These are phyloP conservation scores for Neurospora sp. DNA, from an alignment of 495 filamentous ascomycete species.

Conservation along the genomic window DNA sequence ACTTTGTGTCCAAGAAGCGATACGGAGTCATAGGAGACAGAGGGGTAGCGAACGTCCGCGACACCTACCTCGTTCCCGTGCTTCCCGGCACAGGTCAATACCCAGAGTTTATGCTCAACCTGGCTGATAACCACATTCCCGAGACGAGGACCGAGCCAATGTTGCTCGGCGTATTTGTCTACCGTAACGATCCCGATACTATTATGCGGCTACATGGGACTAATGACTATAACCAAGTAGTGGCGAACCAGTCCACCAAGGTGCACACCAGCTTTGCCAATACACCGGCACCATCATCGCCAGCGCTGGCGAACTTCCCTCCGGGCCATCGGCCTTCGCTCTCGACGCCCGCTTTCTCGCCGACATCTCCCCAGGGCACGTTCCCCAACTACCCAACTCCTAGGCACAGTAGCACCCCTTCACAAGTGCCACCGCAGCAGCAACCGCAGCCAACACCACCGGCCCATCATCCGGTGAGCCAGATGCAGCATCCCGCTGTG, in stretches of 20 bases:
- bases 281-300: slow-evolving; percentile 19
- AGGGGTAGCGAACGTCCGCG: slow-evolving; percentile 55
- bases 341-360: slow-evolving; percentile 36
- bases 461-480: slow-evolving; percentile 13
- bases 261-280: slow-evolving; percentile 1
- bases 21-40: slow-evolving; percentile 77
- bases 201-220: slow-evolving; percentile 29
- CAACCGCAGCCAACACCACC: slow-evolving; percentile 16
- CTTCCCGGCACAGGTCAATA: slow-evolving; percentile 43
- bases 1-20: slow-evolving; percentile 63
- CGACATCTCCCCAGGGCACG: slow-evolving; percentile 35
- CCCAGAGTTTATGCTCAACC: slow-evolving; percentile 66
- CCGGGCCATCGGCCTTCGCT: slow-evolving; percentile 24
- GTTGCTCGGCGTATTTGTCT: slow-evolving; percentile 68
- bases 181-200: slow-evolving; percentile 42
- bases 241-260: slow-evolving; percentile 9
- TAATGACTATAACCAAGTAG: slow-evolving; percentile 7
- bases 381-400: slow-evolving; percentile 24
- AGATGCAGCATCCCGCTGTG: not conserved
- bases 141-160: slow-evolving; percentile 54
- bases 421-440: slow-evolving; percentile 15
- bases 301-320: slow-evolving; percentile 7
- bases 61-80: slow-evolving; percentile 71
- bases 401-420: slow-evolving; percentile 20
- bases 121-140: slow-evolving; percentile 64